Conservation (phyloP, 1,139 yeast genomes). For the Geotrichum restrictum region DNA sequence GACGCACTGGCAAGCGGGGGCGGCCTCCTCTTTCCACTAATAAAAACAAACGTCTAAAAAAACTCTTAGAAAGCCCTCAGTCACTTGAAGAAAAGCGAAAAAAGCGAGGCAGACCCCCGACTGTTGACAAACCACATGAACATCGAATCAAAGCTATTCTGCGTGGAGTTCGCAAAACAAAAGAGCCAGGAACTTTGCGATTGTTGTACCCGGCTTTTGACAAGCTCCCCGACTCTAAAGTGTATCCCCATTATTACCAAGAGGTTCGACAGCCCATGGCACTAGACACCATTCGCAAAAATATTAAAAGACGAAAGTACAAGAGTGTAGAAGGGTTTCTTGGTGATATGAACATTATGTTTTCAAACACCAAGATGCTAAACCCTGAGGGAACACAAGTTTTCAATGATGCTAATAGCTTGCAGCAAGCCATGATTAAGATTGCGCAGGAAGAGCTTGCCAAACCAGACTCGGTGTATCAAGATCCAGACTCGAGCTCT, state of each 20-base stretch:
- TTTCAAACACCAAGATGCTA: constrained; percentile 67
- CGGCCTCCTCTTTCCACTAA: constrained; percentile 30
- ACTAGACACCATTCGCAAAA: constrained; percentile 73
- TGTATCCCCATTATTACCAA: constrained; percentile 64
- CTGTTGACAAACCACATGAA: constrained; percentile 90
- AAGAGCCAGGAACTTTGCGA: constrained; percentile 51
- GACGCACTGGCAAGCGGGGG: constrained; percentile 28
- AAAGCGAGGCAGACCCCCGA: constrained; percentile 92
- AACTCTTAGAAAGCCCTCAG: constrained; percentile 21
- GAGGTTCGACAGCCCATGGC: constrained; percentile 69
- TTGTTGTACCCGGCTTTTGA: constrained; percentile 64
- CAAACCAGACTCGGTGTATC: constrained; percentile 77
- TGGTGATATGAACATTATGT: constrained; percentile 69
- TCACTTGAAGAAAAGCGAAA: constrained; percentile 52
- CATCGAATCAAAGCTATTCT: constrained; percentile 83
- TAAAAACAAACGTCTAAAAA: constrained; percentile 29
- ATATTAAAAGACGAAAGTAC: constrained; percentile 83
- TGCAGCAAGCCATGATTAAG: constrained; percentile 60
- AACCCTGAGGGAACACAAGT: constrained; percentile 56
- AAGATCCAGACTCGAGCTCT: constrained; percentile 52
- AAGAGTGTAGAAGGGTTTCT: constrained; percentile 69
- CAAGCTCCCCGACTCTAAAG: constrained; percentile 69
- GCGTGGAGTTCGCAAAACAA: constrained; percentile 72
- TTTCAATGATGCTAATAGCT: constrained; percentile 54
- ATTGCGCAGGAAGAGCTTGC: constrained; percentile 67